Evolutionary conservation across 371 early-diverging fungal species (phyloP).

Genomic region (Rhizopus stolonifer): DNA sequence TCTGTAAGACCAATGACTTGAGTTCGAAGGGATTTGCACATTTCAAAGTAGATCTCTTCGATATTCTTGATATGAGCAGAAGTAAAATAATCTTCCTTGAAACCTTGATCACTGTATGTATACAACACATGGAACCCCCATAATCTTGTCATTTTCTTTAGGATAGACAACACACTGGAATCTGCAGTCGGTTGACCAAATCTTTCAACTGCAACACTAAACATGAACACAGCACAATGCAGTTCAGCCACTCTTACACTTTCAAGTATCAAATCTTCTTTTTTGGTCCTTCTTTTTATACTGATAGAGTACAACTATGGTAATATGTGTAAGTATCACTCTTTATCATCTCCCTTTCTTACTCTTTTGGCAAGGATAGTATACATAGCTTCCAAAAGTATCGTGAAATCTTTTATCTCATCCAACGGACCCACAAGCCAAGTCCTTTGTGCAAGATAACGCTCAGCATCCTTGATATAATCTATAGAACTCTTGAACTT

Average conservation of each 20-base stretch:
- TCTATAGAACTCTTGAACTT: constrained; percentile 37
- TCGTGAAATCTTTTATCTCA: constrained; percentile 25
- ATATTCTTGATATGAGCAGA: constrained; percentile 50
- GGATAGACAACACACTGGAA: constrained; percentile 25
- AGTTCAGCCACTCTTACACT: constrained; percentile 36
- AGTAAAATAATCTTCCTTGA: constrained; percentile 52
- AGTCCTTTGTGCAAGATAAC: constrained; percentile 22
- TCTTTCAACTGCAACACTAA: constrained; percentile 27
- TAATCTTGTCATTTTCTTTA: constrained; percentile 34
- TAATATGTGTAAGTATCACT: not conserved
- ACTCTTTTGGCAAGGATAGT: constrained; percentile 40
- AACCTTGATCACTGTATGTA: constrained; percentile 49
- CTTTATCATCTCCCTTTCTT: constrained; percentile 4
- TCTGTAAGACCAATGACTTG: constrained; percentile 65
- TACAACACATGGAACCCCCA: constrained; percentile 45
- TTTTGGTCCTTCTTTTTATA: constrained; percentile 17
- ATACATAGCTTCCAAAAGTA: constrained; percentile 33
- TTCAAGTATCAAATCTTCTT: constrained; percentile 35
- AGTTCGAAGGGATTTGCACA: constrained; percentile 54
- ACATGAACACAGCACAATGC: constrained; percentile 38
- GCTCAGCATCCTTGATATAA: constrained; percentile 32
- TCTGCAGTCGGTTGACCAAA: constrained; percentile 30
- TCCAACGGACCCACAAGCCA: constrained; percentile 26
- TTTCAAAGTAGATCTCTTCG: constrained; percentile 21
- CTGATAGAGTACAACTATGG: constrained; percentile 31